Conservation (phyloP, 306 rosid genomes). For the Vigna hirtella region DNA sequence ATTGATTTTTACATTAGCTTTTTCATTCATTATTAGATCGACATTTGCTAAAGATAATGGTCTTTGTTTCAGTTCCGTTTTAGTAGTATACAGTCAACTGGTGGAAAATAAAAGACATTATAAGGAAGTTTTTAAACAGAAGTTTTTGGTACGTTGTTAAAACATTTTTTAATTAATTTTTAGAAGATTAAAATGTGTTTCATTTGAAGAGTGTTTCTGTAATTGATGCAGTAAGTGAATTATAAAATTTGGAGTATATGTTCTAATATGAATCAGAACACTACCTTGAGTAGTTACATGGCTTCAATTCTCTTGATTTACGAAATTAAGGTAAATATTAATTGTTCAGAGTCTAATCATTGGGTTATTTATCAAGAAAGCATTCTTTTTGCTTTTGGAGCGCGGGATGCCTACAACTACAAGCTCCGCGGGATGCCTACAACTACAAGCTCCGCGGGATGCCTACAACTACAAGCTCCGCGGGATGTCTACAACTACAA, state of each 20-base stretch:
- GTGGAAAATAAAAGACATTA: not conserved
- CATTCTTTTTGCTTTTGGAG: not conserved
- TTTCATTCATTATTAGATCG: not conserved
- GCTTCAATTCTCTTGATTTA: slow-evolving; percentile 7
- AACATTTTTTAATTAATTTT: not conserved
- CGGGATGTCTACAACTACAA: not conserved
- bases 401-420: not conserved
- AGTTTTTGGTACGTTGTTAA: not conserved
- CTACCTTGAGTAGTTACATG: not conserved
- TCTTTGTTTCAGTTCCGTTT: not conserved
- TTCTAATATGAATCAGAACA: not conserved
- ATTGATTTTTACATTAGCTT: not conserved
- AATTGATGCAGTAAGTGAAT: not conserved
- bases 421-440: not conserved
- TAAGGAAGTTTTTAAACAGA: not conserved
- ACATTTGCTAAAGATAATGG: not conserved
- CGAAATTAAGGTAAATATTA: not conserved
- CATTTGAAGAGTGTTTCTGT: not conserved
- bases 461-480: not conserved
- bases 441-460: not conserved
- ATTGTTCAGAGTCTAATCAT: not conserved
- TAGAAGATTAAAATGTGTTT: not conserved
- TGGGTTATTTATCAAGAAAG: not conserved
- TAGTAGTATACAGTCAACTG: not conserved
- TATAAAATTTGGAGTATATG: not conserved